Conservation (phyloP, 192 early-diverging fungal genomes). For the Linderina pennispora region DNA sequence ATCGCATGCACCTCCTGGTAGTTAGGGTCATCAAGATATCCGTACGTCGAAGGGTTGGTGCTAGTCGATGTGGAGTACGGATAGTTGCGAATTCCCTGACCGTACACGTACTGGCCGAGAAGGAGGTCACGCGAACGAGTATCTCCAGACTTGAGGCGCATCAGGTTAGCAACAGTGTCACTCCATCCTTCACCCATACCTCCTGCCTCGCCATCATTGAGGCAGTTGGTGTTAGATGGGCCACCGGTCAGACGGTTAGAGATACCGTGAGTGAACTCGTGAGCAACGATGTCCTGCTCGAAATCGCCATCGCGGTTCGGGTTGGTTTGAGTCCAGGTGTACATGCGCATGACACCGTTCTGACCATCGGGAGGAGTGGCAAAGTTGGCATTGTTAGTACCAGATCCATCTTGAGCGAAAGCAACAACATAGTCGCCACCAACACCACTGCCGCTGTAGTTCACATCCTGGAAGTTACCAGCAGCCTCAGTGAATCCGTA, state of each 20-base stretch:
- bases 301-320: slow-evolving; percentile 82
- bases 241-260: slow-evolving; percentile 91
- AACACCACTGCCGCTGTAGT: slow-evolving; percentile 65
- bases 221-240: slow-evolving; percentile 81
- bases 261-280: slow-evolving; percentile 93
- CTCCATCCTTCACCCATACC: slow-evolving; percentile 98
- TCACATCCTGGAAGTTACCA: slow-evolving; percentile 93
- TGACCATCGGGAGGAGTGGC: slow-evolving; percentile 92
- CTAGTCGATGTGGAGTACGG: slow-evolving; percentile 35
- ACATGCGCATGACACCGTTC: slow-evolving; percentile 91
- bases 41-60: slow-evolving; percentile 32
- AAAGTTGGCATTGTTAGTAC: slow-evolving; percentile 93
- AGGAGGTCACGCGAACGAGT: slow-evolving; percentile 26
- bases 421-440: slow-evolving; percentile 86
- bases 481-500: slow-evolving; percentile 92
- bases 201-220: slow-evolving; percentile 81
- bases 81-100: slow-evolving; percentile 39
- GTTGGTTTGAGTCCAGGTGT: slow-evolving; percentile 72
- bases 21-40: slow-evolving; percentile 16
- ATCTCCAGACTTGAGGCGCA: slow-evolving; percentile 54
- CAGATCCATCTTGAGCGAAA: slow-evolving; percentile 87
- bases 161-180: slow-evolving; percentile 80
- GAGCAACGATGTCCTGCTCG: slow-evolving; percentile 87
- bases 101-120: slow-evolving; percentile 26
- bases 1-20: slow-evolving; percentile 51